A percentile compares a stretch with the other conserved stretches of the same genome.
These are phyloP conservation scores for Trichophaea hybrida DNA, from an alignment of 2,329 filamentous ascomycete genomes.

Conservation along the genomic window DNA sequence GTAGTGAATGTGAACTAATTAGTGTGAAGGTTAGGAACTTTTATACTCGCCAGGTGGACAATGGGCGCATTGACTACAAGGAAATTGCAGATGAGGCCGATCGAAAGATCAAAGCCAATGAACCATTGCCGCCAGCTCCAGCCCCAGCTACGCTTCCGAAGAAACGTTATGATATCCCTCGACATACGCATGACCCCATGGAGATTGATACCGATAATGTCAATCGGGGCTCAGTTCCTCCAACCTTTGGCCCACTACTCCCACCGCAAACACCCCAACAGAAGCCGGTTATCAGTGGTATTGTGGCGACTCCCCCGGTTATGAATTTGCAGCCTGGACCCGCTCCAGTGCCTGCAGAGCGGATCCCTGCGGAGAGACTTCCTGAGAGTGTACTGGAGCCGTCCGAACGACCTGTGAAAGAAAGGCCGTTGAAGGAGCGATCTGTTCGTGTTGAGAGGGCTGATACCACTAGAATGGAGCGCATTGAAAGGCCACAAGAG, in stretches of 20 bases:
- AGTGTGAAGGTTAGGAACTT: conserved; percentile 50
- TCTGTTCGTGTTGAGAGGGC: background rate
- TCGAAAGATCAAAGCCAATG: conserved; percentile 40
- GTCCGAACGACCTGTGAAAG: background rate
- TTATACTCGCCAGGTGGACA: conserved; percentile 48
- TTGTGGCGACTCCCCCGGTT: background rate
- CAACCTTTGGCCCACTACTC: conserved; percentile 10
- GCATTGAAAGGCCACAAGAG: background rate
- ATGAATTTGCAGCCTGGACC: background rate
- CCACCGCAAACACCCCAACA: conserved; percentile 10
- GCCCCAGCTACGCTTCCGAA: conserved; percentile 41
- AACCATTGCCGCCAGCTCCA: conserved; percentile 47
- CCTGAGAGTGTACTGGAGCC: background rate
- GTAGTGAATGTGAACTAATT: conserved; percentile 24
- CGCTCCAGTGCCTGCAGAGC: background rate
- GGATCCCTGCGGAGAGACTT: background rate
- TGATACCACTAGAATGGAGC: background rate
- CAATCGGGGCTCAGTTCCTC: conserved; percentile 11
- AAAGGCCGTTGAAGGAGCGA: background rate
- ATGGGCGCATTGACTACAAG: conserved; percentile 45
- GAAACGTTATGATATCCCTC: conserved; percentile 36
- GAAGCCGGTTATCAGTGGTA: conserved; percentile 4
- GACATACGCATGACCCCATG: conserved; percentile 24
- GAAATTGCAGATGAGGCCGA: conserved; percentile 47
- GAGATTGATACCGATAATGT: conserved; percentile 8